Conservation (phyloP, 2,329 filamentous ascomycete genomes). For the Talaromyces sp. region DNA sequence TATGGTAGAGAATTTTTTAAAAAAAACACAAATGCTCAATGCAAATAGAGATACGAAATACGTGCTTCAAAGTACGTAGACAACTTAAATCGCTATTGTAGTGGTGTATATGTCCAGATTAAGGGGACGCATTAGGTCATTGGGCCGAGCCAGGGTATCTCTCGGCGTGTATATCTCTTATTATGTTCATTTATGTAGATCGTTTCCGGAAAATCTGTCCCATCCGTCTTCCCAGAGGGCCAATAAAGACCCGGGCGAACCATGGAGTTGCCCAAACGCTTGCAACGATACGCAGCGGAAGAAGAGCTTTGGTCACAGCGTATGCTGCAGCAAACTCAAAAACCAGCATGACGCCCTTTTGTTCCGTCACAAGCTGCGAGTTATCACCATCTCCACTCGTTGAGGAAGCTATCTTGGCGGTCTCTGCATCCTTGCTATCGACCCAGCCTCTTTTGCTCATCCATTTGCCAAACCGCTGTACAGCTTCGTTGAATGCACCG, state of each 20-base stretch:
- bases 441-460: constrained; percentile 79
- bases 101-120: background rate
- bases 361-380: constrained; percentile 16
- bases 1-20: constrained; percentile 1
- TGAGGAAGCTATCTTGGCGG: constrained; percentile 33
- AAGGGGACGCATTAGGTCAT: background rate
- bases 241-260: constrained; percentile 67
- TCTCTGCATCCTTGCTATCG: constrained; percentile 36
- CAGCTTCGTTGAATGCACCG: constrained; percentile 50
- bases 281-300: constrained; percentile 68
- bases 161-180: background rate
- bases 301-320: constrained; percentile 76
- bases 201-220: constrained; percentile 33
- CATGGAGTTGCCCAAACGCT: constrained; percentile 89
- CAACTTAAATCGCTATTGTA: too few species aligned
- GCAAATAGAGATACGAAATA: constrained; percentile 10
- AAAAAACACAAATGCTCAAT: constrained; percentile 5
- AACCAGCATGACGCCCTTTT: constrained; percentile 48
- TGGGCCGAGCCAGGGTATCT: background rate
- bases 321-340: constrained; percentile 80
- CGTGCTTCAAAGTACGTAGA: background rate
- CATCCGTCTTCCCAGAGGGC: constrained; percentile 39
- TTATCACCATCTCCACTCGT: constrained; percentile 19
- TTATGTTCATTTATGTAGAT: constrained; percentile 1
- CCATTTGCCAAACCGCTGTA: constrained; percentile 70